A percentile compares a stretch with the other conserved stretches of the same genome.
phyloP scores from a whole-genome alignment of 495 filamentous ascomycete species.

The Jackrogersella multiformis region DNA sequence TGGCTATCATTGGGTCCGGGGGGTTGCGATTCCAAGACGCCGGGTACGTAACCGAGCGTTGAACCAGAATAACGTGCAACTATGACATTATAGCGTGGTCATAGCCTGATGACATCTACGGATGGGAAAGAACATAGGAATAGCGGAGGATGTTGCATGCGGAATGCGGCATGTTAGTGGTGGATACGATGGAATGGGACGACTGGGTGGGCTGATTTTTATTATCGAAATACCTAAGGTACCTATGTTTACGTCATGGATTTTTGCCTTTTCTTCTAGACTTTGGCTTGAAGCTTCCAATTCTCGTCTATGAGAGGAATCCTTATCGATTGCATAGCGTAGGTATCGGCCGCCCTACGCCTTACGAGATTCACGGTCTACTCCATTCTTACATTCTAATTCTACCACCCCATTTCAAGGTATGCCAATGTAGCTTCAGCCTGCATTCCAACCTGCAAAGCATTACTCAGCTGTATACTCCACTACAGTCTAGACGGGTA shows the following conservation, averaged over 20 bases:
- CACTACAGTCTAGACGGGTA: not conserved
- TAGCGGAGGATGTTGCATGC: constrained; percentile 8
- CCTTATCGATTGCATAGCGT: constrained; percentile 14
- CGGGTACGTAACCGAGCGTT: constrained; percentile 11
- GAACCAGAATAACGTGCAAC: constrained; percentile 36
- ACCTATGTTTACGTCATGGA: constrained; percentile 26
- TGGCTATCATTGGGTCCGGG: constrained; percentile 33
- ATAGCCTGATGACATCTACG: constrained; percentile 38
- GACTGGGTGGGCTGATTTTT: constrained; percentile 34
- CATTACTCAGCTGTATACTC: not conserved
- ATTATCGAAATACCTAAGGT: not conserved
- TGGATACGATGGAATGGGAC: constrained; percentile 17
- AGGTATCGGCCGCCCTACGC: not conserved
- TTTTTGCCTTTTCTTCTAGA: not conserved
- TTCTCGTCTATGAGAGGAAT: constrained; percentile 18
- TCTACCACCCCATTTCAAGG: not conserved
- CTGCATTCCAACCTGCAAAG: not conserved
- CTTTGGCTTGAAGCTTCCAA: not conserved
- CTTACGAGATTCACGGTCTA: not conserved
- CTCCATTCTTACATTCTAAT: not conserved
- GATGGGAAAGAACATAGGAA: not conserved
- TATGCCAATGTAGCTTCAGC: too few relatives aligned
- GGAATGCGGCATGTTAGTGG: constrained; percentile 25
- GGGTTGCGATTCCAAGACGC: constrained; percentile 22
- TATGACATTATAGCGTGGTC: constrained; percentile 45